A percentile compares a stretch with the other conserved stretches of the same genome.
These are phyloP conservation scores for Domatiomyces globalis DNA, from an alignment of 2,329 filamentous ascomycete species.

Conservation along the genomic window DNA sequence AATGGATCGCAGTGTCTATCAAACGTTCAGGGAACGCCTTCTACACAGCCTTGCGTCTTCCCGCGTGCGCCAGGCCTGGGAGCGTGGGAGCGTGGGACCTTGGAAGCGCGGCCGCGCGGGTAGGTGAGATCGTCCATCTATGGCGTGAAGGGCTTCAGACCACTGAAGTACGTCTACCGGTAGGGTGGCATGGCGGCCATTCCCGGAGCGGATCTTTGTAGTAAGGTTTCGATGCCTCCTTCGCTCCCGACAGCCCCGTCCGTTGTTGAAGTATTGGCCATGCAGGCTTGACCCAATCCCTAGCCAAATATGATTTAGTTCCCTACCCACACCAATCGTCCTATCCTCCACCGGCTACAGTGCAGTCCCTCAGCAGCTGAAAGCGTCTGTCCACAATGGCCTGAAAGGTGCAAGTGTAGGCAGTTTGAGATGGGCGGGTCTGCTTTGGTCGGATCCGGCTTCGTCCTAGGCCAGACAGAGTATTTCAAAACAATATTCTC, in stretches of 20 bases:
- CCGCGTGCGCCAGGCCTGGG: neutral
- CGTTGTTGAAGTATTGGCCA: neutral
- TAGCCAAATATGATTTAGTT: neutral
- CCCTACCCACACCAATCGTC: neutral
- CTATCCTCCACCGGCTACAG: neutral
- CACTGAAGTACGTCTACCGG: neutral
- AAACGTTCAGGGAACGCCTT: neutral
- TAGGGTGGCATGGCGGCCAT: neutral
- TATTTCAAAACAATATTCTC: neutral
- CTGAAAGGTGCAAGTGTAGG: neutral
- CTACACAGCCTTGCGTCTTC: neutral
- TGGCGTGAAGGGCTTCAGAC: no score
- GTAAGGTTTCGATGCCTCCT: neutral
- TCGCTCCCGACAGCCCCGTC: neutral
- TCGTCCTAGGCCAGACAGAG: neutral
- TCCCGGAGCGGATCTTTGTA: neutral
- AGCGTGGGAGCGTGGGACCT: no score
- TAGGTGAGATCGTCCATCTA: no score
- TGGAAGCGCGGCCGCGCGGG: neutral
- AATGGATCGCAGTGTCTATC: neutral
- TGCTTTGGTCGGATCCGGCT: neutral
- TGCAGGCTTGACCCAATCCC: neutral
- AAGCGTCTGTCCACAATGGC: neutral
- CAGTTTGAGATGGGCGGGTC: neutral
- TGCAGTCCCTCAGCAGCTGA: neutral